Base-by-base conservation (phyloP, 2,329 filamentous ascomycete genomes). In the Aotearoamyces nothofagi region DNA sequence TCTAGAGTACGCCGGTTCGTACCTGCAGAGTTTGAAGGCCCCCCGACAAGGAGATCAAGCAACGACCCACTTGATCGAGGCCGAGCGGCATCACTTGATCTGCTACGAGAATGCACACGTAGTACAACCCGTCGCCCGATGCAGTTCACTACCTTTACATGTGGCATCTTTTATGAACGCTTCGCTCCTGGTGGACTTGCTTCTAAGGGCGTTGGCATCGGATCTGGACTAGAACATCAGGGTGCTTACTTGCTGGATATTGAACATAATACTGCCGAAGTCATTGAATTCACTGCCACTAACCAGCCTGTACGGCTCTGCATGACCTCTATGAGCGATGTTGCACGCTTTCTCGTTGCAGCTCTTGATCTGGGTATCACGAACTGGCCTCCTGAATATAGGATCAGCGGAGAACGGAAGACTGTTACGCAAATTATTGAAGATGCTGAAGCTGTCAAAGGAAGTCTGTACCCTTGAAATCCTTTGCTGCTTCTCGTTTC, bases 11-110 rank as follows among this genome's bases (percentile, higher is more conserved):
- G 66, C 10, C 63, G 69, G 19, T 84, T 84, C 43, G 71, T 80
- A 3, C 78, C 79, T 1, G 76, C 78, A 5, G 78, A 83, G 41
- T 84, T 83, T 40, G 76, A 82, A 53, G 78, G 78, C 2, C 57
- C 58, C 17, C 57, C 78, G 10, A 51, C 53, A 11, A 58, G 65
- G 24, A 60, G 76, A 27, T 61, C 65, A 1, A 37, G 37, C 16
- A 54, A 59, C 31, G 72, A 78, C 33, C 61, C 69, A 2, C 54
- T 80, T 14, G 72, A 81, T 46, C 66, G 67, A 25, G 66, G 63
- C 12, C 68, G 66, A 13, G 55, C 57, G 8, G 56, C 59, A n/a
- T 72, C 73, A 2, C 54, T 75, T 5, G 55, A 58, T 2, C 57
- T 66, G 10, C 53, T 81, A 4, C 57, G 62, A 26, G 58, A 69